Evolutionary conservation across 192 early-diverging fungal species (phyloP).

Genomic region (Irineochytrium annulatum): DNA sequence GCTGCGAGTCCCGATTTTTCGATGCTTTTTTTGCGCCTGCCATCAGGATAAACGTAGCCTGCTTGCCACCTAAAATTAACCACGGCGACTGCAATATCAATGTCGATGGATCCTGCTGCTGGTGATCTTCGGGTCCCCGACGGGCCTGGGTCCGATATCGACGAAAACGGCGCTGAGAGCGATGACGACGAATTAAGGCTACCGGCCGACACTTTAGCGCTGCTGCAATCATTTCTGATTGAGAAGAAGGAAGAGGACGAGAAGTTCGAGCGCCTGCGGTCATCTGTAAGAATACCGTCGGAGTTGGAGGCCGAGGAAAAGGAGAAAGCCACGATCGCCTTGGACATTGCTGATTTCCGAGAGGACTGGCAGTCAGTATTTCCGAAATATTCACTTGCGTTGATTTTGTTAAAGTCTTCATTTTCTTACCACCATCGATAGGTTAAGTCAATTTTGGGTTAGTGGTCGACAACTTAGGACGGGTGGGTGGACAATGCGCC

Average conservation of each 20-base stretch:
- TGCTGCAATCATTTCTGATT: conserved; percentile 57
- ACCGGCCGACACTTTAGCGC: conserved; percentile 18
- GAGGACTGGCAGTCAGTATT: conserved; percentile 70
- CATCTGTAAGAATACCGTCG: conserved; percentile 29
- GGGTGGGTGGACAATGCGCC: no score
- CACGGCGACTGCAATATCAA: background rate
- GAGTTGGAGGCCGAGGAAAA: conserved; percentile 33
- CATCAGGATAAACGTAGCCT: background rate
- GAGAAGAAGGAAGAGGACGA: conserved; percentile 65
- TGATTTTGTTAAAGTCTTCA: conserved; percentile 4
- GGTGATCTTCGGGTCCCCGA: background rate
- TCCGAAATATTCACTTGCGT: no score
- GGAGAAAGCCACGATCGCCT: conserved; percentile 11
- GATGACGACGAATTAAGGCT: conserved; percentile 18
- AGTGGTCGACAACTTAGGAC: no score
- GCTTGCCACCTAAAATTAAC: background rate
- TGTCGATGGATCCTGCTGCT: background rate
- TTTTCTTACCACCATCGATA: conserved; percentile 2
- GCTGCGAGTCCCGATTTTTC: background rate
- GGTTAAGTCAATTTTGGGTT: conserved; percentile 51
- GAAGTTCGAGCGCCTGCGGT: conserved; percentile 57
- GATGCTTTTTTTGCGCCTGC: background rate
- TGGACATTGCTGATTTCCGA: conserved; percentile 62
- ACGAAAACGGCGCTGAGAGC: background rate
- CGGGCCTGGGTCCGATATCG: background rate